These are phyloP conservation scores for Candida loeiensis DNA, from an alignment of 805 yeast species.

Conservation along the genomic window DNA sequence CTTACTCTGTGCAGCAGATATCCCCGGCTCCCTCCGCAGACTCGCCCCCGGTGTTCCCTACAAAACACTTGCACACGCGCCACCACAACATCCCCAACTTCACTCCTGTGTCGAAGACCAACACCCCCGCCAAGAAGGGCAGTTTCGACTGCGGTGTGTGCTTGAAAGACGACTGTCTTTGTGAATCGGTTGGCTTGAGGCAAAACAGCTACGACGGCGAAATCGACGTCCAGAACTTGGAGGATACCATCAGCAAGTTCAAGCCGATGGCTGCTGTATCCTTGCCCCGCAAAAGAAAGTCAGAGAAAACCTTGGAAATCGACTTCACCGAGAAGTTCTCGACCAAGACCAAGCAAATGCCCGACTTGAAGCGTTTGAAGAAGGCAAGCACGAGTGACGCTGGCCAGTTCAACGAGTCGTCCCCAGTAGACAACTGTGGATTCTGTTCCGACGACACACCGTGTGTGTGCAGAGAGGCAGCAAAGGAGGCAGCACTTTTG, in stretches of 20 bases:
- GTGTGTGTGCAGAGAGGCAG: constrained; percentile 85
- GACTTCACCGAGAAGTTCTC: constrained; percentile 55
- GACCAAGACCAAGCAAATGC: constrained; percentile 30
- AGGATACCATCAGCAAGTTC: constrained; percentile 40
- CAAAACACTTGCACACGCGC: neutral
- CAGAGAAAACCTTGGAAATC: constrained; percentile 32
- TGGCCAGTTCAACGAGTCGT: constrained; percentile 38
- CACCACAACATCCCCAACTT: constrained; percentile 6
- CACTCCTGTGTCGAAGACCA: constrained; percentile 12
- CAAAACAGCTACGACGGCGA: constrained; percentile 12
- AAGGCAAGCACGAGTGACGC: constrained; percentile 4
- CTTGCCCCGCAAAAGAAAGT: constrained; percentile 37
- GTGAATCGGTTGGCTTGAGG: constrained; percentile 52
- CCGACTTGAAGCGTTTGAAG: constrained; percentile 28
- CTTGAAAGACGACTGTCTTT: constrained; percentile 62
- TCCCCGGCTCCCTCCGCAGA: constrained; percentile 53
- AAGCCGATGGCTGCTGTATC: constrained; percentile 69
- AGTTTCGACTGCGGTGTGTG: constrained; percentile 63
- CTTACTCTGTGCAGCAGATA: constrained; percentile 43
- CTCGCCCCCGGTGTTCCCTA: constrained; percentile 36
- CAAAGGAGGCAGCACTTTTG: constrained; percentile 46
- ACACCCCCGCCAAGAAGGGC: constrained; percentile 11
- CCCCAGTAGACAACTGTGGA: constrained; percentile 77
- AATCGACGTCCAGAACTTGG: constrained; percentile 14
- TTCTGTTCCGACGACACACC: constrained; percentile 91